phyloP scores from a whole-genome alignment of 495 filamentous ascomycete species.

The Daldinia vernicosa region DNA sequence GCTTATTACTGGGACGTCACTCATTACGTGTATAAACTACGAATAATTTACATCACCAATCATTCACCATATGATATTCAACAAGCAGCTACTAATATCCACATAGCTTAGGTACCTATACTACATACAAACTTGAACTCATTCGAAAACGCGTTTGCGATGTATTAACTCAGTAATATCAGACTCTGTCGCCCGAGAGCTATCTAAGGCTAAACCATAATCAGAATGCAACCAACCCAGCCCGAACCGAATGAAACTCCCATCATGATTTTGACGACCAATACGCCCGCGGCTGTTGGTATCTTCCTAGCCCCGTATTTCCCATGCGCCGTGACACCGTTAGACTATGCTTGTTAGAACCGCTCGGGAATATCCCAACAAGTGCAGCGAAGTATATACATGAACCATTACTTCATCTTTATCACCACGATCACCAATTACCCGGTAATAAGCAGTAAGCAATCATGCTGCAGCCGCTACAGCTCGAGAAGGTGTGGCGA shows the following conservation, averaged over 20 bases:
- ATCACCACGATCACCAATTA: slow-evolving; percentile 20
- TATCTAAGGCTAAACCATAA: slow-evolving; percentile 8
- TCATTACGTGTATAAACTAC: no score
- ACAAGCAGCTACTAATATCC: not conserved
- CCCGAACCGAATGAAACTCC: slow-evolving; percentile 20
- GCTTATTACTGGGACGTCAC: no score
- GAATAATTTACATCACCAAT: no score
- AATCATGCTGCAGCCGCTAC: slow-evolving; percentile 48
- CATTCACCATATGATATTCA: not conserved
- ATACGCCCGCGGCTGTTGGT: slow-evolving; percentile 47
- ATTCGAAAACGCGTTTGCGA: not conserved
- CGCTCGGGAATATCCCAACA: slow-evolving; percentile 41
- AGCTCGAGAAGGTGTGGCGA: slow-evolving; percentile 46
- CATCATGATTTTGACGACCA: slow-evolving; percentile 42
- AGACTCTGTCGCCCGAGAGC: not conserved
- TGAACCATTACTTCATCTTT: slow-evolving; percentile 43
- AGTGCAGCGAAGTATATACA: slow-evolving; percentile 48
- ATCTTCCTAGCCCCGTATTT: slow-evolving; percentile 39
- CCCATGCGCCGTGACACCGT: slow-evolving; percentile 45
- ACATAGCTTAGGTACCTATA: not conserved
- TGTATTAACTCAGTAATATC: slow-evolving; percentile 4
- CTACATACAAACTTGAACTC: not conserved
- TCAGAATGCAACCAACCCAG: slow-evolving; percentile 9
- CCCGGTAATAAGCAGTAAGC: not conserved
- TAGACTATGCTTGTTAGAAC: slow-evolving; percentile 37